phyloP scores from a whole-genome alignment of 306 rosid genomes.

The Abrus pulchellus region DNA sequence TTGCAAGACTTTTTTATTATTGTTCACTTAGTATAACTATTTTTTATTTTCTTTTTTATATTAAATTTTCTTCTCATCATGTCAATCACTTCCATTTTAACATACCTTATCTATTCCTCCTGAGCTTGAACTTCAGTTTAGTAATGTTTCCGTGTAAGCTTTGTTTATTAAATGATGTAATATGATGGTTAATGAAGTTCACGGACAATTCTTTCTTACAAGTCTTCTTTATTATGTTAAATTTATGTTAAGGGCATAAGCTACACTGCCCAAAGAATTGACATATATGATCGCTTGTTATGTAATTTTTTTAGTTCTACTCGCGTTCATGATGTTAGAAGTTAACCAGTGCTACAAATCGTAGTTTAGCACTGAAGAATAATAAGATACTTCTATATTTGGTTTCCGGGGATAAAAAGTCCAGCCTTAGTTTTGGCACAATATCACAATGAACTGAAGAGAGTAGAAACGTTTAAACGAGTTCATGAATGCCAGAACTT shows the following conservation, averaged over 20 bases:
- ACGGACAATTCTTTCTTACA: background rate
- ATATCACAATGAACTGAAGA: background rate
- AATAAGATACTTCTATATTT: background rate
- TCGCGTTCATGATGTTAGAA: background rate
- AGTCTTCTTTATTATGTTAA: background rate
- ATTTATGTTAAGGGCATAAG: background rate
- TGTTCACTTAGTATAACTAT: rapidly evolving
- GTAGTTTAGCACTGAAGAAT: background rate
- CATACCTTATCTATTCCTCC: constrained; percentile 61
- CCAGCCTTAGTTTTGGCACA: background rate
- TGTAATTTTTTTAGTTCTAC: background rate
- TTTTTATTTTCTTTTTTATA: rapidly evolving
- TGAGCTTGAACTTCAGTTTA: constrained; percentile 58
- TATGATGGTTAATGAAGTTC: background rate
- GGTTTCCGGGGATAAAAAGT: background rate
- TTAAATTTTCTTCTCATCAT: rapidly evolving
- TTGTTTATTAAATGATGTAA: background rate
- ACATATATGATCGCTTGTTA: background rate
- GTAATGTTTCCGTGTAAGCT: background rate
- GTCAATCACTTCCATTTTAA: constrained; percentile 31
- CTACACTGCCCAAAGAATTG: background rate
- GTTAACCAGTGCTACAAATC: background rate
- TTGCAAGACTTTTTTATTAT: constrained; percentile 71
- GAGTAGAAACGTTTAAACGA: no score
- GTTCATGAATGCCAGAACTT: background rate